These are phyloP conservation scores for Mycena sp. DNA, from an alignment of 1,284 basidiomycete genomes.

Conservation along the genomic window DNA sequence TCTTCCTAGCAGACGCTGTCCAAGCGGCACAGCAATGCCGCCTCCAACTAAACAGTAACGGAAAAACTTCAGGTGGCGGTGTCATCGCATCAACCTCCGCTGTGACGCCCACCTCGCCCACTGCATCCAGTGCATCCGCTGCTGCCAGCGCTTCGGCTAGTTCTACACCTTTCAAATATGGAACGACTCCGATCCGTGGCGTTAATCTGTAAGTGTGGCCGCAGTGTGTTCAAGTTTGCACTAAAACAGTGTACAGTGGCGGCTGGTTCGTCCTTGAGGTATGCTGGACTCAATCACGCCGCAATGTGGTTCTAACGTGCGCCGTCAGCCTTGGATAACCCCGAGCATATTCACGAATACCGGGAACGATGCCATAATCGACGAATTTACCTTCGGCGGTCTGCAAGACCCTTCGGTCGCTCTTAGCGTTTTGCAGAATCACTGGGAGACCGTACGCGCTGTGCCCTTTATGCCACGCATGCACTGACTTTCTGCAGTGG, in stretches of 20 bases:
- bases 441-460: constrained; percentile 66
- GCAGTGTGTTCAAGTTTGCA: constrained; percentile 6
- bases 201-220: constrained; percentile 65
- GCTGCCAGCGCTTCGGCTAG: background rate
- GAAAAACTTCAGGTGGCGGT: constrained; percentile 10
- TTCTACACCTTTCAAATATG: constrained; percentile 14
- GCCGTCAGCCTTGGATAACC: constrained; percentile 71
- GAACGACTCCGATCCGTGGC: constrained; percentile 60
- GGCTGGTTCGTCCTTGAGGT: constrained; percentile 72
- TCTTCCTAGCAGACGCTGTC: constrained; percentile 11
- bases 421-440: constrained; percentile 57
- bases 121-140: background rate
- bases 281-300: too few relatives aligned
- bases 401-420: constrained; percentile 59
- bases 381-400: constrained; percentile 77
- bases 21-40: constrained; percentile 27
- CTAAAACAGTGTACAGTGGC: constrained; percentile 48
- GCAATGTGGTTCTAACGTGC: too few relatives aligned
- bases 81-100: constrained; percentile 1
- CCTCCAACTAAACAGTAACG: constrained; percentile 4
- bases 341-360: constrained; percentile 75
- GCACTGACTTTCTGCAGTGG: constrained; percentile 51
- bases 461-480: background rate
- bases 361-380: constrained; percentile 67
- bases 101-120: background rate